Base-by-base conservation (phyloP, 495 filamentous ascomycete species). In the Ascobolus immersus region DNA sequence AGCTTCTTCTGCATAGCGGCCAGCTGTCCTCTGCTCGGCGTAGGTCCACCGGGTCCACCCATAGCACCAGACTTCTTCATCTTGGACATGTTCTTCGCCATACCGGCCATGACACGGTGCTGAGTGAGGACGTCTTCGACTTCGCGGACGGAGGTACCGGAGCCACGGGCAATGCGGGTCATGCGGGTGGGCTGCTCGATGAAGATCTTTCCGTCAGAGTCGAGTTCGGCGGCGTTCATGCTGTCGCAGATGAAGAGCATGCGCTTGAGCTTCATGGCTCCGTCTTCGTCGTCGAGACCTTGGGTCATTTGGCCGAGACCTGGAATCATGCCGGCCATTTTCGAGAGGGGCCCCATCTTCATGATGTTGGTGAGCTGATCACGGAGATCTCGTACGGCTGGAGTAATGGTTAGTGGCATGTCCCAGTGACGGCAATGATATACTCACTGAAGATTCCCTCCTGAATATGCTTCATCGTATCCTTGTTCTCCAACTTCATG, bases 241-340 rank as follows among this genome's bases (percentile, higher is more conserved):
- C 68, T 76, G 60, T 99, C 86, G 55, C 81, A 92, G 37, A 99
- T 93, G 56, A 90, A 94, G 44, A 94, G 77, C 89, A 94, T 94
- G 38, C 89, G 77, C 50, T 86, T 82, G 27, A 99, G 64, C 55
- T 94, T 93, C 49, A 73, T 52, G 17, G 69, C 71, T 3, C 82
- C 86, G 47, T 94, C 84, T 48, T 93, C 89, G 51, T 99, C 86
- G 52, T 94, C 82, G 61, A 94, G 81, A 25, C 78, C 77, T 17
- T 74, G 69, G 61, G 91, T 93, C 61, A 94, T 72, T 44, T 78
- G 74, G 31, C 71, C 73, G 39, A 94, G 68, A 20, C 86, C 89
- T 0, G 86, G 86, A 34, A 99, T 94, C 86, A 99, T 99, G 45
- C 82, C 81, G 1, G 89, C 89, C 64, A 99, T 82, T 55, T 99